These are phyloP conservation scores for Zea mays DNA, from an alignment of 176 grass and related monocot genomes.

Conservation along the genomic window Zm-B73-REFERENCE-NAM-5.0 NC_050102.1:159776501-159777000, in stretches of 20 bases:
- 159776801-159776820: conserved; percentile 52
- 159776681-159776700: conserved; percentile 58
- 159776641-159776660: neutral
- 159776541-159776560: too few species aligned
- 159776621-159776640: too few species aligned
- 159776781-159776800: conserved; percentile 63
- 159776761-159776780: conserved; percentile 66
- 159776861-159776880: conserved; percentile 53
- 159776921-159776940: conserved; percentile 48
- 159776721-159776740: conserved; percentile 46
- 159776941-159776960: conserved; percentile 48
- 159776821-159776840: conserved; percentile 54
- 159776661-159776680: conserved; percentile 46
- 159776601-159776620: too few species aligned
- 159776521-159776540: too few species aligned
- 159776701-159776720: conserved; percentile 35
- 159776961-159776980: conserved; percentile 41
- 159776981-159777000: conserved; percentile 56
- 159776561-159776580: too few species aligned
- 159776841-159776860: conserved; percentile 41
- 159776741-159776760: conserved; percentile 45
- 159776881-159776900: conserved; percentile 64
- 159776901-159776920: conserved; percentile 38
- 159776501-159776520: too few species aligned
- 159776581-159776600: too few species aligned